Evolutionary conservation across 495 filamentous ascomycete genomes (phyloP).

Genomic region (Hypoxylon fuscum): DNA sequence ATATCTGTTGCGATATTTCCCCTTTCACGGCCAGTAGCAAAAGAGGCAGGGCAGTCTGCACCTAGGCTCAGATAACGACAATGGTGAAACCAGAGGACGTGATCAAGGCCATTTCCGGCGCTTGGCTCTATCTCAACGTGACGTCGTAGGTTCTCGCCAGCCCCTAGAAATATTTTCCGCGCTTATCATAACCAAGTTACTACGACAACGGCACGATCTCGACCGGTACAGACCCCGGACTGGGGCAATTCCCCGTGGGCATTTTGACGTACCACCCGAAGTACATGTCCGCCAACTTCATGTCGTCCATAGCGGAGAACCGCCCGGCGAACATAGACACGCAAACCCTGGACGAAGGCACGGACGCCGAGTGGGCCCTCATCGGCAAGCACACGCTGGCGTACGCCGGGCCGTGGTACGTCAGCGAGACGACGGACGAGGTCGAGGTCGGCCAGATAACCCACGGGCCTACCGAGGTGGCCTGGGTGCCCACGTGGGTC

Average conservation of each 20-base stretch:
- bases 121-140: conserved; percentile 35
- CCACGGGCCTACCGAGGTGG: conserved; percentile 23
- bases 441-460: conserved; percentile 32
- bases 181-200: conserved; percentile 13
- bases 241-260: conserved; percentile 20
- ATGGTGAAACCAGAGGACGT: conserved; percentile 33
- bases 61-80: neutral
- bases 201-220: conserved; percentile 32
- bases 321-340: conserved; percentile 18
- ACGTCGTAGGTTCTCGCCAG: conserved; percentile 19
- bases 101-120: conserved; percentile 31
- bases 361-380: conserved; percentile 31
- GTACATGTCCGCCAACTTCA: conserved; percentile 32
- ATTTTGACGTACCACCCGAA: conserved; percentile 23
- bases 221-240: neutral
- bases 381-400: conserved; percentile 33
- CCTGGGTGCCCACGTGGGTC: conserved; percentile 35
- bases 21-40: neutral
- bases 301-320: conserved; percentile 26
- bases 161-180: neutral
- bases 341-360: neutral
- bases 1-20: neutral
- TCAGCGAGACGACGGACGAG: conserved; percentile 25
- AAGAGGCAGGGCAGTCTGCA: neutral
- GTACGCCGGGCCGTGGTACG: conserved; percentile 30